phyloP scores from a whole-genome alignment of 495 filamentous ascomycete species.

The Penicillium egyptiacum region DNA sequence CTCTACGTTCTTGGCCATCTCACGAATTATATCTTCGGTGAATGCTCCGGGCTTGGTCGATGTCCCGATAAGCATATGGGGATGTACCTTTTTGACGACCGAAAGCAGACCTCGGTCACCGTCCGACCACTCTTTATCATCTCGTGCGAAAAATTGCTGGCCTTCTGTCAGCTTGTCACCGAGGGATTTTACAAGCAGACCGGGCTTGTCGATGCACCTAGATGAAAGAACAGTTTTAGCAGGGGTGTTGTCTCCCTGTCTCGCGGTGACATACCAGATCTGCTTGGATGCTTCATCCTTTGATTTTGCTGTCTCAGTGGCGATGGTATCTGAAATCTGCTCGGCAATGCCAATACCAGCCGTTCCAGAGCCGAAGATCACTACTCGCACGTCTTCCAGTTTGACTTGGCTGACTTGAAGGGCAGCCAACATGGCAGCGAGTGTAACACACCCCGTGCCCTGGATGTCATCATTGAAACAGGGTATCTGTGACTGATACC shows the following conservation, averaged over 20 bases:
- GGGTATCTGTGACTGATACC: constrained; percentile 65
- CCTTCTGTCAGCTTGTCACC: constrained; percentile 58
- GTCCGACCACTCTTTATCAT: constrained; percentile 62
- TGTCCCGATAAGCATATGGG: constrained; percentile 80
- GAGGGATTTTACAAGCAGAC: constrained; percentile 68
- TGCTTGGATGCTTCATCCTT: constrained; percentile 76
- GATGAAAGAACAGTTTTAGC: not conserved
- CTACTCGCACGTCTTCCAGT: constrained; percentile 64
- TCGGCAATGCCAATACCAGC: constrained; percentile 87
- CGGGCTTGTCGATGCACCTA: constrained; percentile 84
- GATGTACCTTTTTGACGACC: constrained; percentile 70
- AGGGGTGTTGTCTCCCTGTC: no score
- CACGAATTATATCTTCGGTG: constrained; percentile 68
- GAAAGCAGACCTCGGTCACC: constrained; percentile 60
- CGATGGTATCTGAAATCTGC: constrained; percentile 76
- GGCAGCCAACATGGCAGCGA: constrained; percentile 76
- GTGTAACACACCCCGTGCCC: constrained; percentile 83
- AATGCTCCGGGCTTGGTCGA: constrained; percentile 81
- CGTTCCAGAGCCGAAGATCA: constrained; percentile 81
- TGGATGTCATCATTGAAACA: constrained; percentile 95
- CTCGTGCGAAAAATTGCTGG: constrained; percentile 65
- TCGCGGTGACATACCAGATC: constrained; percentile 63
- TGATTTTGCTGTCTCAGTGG: constrained; percentile 61
- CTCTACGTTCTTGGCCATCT: constrained; percentile 77
- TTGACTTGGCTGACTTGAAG: constrained; percentile 67